Base-by-base conservation (phyloP, 441 rosid genomes). In the Aquilaria agallochum region DNA sequence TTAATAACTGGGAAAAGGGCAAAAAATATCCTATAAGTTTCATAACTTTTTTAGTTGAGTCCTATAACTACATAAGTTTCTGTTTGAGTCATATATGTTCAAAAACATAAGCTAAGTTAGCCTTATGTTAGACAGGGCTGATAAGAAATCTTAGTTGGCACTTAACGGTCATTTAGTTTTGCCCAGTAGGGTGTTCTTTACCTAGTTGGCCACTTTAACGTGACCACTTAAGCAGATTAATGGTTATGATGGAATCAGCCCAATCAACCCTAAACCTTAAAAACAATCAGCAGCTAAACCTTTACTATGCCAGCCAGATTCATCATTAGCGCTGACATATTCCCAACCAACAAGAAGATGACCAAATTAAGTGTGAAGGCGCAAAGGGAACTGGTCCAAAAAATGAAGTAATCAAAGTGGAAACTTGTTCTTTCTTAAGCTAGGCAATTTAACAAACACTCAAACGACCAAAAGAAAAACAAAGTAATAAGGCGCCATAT, bases 151-250 rank as follows among this genome's bases (percentile, higher is more conserved):
- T 20, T 20, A 20, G 27, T 20, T 20, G 27, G 27, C 27, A 20
- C 27, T 20, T 20, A 20, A 1, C 27, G 1, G 27, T 20, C 27
- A 20, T 20, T 20, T 20, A 20, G 27, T 20, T 20, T 20, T 20
- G 27, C 27, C 27, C 27, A 20, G 1, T 20, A 20, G 27, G 27
- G 27, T 20, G 27, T 20, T 20, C 27, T 20, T 20, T 20, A 20
- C 27, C 1, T 20, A 20, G 27, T 20, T 20, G 27, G 1, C 27
- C 27, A 1, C 1, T 20, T 20, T 20, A 88, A 87, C 0, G 92
- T 90, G 12, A 88, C 68, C 31, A 85, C 92, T 8, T 88, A 88
- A 85, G 70, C 66, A 81, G 68, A 53, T 81, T 81, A 51, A 74
- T 52, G 3, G 73, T 74, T 11, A 83, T 81, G 31, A 81, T 80